Percentiles rank a stretch among this genome's conserved stretches.
Evolutionary conservation across 2,329 filamentous ascomycete genomes (phyloP).

Genomic region (Fusarium burgessii): DNA sequence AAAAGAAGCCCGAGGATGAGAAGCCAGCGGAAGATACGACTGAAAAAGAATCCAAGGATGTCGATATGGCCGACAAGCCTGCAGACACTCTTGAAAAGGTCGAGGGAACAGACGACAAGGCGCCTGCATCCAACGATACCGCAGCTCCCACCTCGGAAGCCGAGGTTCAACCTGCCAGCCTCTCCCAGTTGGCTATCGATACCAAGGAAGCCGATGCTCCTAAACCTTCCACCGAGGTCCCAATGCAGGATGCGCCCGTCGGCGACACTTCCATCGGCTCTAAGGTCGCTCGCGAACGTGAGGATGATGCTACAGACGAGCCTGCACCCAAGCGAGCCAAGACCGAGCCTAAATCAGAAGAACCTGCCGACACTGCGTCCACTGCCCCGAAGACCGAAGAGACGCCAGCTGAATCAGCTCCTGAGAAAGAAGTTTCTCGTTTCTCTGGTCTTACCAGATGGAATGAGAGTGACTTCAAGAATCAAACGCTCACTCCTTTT

Average conservation of each 20-base stretch:
- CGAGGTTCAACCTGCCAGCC: constrained; percentile 52
- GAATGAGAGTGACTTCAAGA: constrained; percentile 58
- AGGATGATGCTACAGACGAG: constrained; percentile 75
- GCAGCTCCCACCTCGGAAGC: constrained; percentile 50
- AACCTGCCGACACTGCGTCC: constrained; percentile 34
- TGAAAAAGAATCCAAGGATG: constrained; percentile 38
- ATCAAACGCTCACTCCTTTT: constrained; percentile 65
- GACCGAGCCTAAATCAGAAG: constrained; percentile 68
- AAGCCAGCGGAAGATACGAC: background rate
- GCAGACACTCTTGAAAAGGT: constrained; percentile 24
- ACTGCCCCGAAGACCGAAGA: constrained; percentile 26
- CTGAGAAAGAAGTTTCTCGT: constrained; percentile 36
- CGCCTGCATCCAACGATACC: constrained; percentile 25
- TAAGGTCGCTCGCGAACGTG: constrained; percentile 80
- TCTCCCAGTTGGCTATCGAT: constrained; percentile 56
- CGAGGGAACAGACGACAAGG: constrained; percentile 32
- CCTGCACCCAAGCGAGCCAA: constrained; percentile 85
- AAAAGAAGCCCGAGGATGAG: constrained; percentile 1
- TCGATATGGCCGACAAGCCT: constrained; percentile 46
- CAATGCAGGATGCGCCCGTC: constrained; percentile 63
- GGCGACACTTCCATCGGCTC: constrained; percentile 52
- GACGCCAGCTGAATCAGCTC: constrained; percentile 41
- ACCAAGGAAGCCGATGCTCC: constrained; percentile 48
- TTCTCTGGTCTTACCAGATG: constrained; percentile 54
- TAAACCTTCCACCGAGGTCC: constrained; percentile 56